Base-by-base conservation (phyloP, 768 basidiomycete genomes). In the Termitomyces sp. region DNA sequence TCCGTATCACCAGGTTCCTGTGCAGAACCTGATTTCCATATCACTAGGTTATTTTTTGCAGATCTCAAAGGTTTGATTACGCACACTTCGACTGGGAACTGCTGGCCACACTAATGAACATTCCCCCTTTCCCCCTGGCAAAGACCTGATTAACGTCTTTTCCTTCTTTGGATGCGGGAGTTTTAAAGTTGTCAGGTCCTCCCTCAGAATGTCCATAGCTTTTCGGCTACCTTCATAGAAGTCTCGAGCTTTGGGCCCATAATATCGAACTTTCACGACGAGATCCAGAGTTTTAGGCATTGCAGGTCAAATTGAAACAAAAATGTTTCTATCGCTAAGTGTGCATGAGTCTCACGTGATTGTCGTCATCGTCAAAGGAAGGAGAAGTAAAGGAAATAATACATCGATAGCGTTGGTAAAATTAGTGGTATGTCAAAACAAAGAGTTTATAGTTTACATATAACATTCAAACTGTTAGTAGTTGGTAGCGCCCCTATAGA, bases 151-250 rank as follows among this genome's bases (percentile, higher is more conserved):
- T 12, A 48, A 55, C 24, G 72, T 68, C 42, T 74, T 75, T 2
- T 61, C 65, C 29, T 55, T 59, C 63, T 76, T 78, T 0, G 77
- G 77, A 44, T 69, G 70, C 0, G 77, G 74, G 9, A 78, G 57
- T 54, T 72, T 75, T n/a, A 80, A 63, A 1, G 52, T 53, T 7
- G 56, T 26, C 43, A 79, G 60, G 53, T 80, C 78, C 29, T 68
- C 58, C 20, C 65, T 64, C 46, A 79, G 57, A 7, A 69, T 60
- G 1, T 44, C 44, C 27, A 68, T 53, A 1, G 72, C 74, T 10
- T 67, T 63, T 1, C 52, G 22, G 10, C 65, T 66, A 34, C 61
- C 66, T 36, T 69, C 67, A 20, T 72, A 66, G 52, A 76, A 73
- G 53, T 70, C 65, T 55, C 68, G 71, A 1, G 73, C 73, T 57